phyloP scores from a whole-genome alignment of 495 filamentous ascomycete genomes.

The Ramalina intermedia region DNA sequence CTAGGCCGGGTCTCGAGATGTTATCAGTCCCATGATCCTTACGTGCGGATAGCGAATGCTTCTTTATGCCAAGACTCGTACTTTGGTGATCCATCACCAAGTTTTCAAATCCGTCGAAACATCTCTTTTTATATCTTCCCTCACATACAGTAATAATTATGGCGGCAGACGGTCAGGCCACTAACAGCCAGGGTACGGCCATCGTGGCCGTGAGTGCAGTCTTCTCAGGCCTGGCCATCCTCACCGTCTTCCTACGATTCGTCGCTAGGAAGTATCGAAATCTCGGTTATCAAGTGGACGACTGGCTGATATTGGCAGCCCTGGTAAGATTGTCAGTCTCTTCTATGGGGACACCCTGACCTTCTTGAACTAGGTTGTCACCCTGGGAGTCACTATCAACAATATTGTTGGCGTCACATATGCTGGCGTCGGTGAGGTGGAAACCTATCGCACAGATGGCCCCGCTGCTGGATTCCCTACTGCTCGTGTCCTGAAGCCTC shows the following conservation, averaged over 20 bases:
- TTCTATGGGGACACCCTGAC: background rate
- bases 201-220: constrained; percentile 16
- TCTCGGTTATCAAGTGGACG: constrained; percentile 20
- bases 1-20: no score
- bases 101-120: no score
- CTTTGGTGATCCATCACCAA: no score
- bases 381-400: constrained; percentile 4
- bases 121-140: no score
- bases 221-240: constrained; percentile 18
- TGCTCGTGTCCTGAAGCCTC: background rate
- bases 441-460: background rate
- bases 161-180: background rate
- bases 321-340: constrained; percentile 13
- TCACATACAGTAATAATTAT: background rate
- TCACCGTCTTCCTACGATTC: constrained; percentile 22
- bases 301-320: constrained; percentile 22
- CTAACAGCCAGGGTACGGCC: background rate
- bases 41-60: no score
- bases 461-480: background rate
- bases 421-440: constrained; percentile 6
- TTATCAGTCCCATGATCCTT: no score
- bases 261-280: constrained; percentile 16
- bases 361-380: background rate
- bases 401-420: constrained; percentile 7
- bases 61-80: no score